These are phyloP conservation scores for Colletotrichum ledebouriae DNA, from an alignment of 2,329 filamentous ascomycete genomes.

Conservation along the genomic window DNA sequence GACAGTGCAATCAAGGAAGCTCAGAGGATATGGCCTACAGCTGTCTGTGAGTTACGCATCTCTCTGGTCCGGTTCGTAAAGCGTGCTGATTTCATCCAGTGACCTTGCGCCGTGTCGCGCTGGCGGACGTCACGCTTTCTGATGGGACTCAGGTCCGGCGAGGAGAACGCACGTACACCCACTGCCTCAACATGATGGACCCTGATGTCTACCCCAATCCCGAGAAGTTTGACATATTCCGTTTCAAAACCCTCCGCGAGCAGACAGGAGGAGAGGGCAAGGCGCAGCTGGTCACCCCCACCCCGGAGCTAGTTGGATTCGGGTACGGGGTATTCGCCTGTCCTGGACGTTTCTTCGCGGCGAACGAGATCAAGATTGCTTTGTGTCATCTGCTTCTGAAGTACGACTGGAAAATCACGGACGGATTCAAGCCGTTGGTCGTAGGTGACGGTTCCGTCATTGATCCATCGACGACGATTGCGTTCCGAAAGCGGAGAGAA, in stretches of 20 bases:
- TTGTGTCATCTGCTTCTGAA: constrained; percentile 13
- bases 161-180: neutral
- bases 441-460: no score
- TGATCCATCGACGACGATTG: no score
- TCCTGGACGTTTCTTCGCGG: constrained; percentile 7
- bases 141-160: neutral
- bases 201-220: constrained; percentile 1
- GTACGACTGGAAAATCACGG: constrained; percentile 4
- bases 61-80: accelerated
- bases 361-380: constrained; percentile 3
- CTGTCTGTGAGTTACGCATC: neutral
- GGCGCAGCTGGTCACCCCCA: constrained; percentile 8
- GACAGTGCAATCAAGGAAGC: constrained; percentile 58
- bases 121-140: neutral
- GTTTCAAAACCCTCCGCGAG: constrained; percentile 12
- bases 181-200: constrained; percentile 6
- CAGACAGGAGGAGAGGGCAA: constrained; percentile 25
- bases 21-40: constrained; percentile 44
- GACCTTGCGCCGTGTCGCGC: neutral
- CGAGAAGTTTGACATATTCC: neutral
- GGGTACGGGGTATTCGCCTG: constrained; percentile 42
- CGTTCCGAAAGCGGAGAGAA: no score
- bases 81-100: neutral
- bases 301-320: constrained; percentile 52
- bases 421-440: neutral